These are phyloP conservation scores for Tetraselmis chui DNA, from an alignment of 139 green algal genomes.

Conservation along the genomic window DNA sequence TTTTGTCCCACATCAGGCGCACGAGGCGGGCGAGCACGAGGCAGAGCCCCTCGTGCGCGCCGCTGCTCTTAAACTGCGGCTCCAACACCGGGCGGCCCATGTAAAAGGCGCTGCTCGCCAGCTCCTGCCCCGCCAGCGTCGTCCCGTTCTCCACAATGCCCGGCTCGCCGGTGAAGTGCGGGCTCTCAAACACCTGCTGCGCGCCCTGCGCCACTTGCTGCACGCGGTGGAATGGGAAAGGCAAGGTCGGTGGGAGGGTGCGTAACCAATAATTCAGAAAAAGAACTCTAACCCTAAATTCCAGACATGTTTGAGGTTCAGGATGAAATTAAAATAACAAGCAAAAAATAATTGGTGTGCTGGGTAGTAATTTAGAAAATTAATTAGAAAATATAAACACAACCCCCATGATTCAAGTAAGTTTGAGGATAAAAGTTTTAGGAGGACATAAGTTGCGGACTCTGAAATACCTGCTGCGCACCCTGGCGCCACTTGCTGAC, in stretches of 20 bases:
- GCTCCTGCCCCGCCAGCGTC: not conserved
- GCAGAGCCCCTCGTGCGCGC: conserved; percentile 69
- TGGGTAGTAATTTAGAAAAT: no score
- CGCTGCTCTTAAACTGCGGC: conserved; percentile 61
- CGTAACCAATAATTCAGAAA: no score
- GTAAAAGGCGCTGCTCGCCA: conserved; percentile 17
- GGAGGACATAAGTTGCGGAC: no score
- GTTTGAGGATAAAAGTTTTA: no score
- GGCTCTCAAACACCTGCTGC: conserved; percentile 60
- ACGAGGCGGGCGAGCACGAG: conserved; percentile 69
- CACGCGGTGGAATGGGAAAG: not conserved
- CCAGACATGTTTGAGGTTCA: no score
- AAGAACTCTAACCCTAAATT: no score
- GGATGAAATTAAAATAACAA: no score
- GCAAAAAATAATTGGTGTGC: no score
- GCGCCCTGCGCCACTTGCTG: conserved; percentile 40
- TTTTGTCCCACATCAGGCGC: conserved; percentile 64
- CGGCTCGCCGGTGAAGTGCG: conserved; percentile 63
- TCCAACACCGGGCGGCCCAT: conserved; percentile 52
- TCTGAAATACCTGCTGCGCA: no score
- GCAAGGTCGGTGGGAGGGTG: not conserved
- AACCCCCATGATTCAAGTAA: no score
- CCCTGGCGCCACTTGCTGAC: no score
- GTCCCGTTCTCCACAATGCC: conserved; percentile 36
- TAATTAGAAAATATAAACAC: no score